These are phyloP conservation scores for Schoenoplectus tabernaemontani DNA, from an alignment of 202 grass and related monocot genomes.

Conservation along the genomic window DNA sequence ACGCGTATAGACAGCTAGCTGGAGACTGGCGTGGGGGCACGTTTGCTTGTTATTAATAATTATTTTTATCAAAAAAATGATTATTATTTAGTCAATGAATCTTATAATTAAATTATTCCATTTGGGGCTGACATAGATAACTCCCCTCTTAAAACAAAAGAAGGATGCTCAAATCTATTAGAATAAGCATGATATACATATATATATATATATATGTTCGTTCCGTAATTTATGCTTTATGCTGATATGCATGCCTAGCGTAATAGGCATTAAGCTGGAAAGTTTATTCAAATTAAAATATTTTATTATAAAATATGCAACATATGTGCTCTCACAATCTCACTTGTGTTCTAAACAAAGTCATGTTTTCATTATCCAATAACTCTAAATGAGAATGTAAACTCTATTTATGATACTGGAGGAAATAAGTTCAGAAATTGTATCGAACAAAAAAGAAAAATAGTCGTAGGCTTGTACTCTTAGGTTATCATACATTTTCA, in stretches of 20 bases:
- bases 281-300: neutral
- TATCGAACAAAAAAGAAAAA: too few relatives aligned
- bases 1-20: conserved; percentile 6
- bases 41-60: neutral
- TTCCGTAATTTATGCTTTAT: too few relatives aligned
- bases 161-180: too few relatives aligned
- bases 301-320: neutral
- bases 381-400: too few relatives aligned
- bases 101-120: neutral
- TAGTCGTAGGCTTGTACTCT: too few relatives aligned
- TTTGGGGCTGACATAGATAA: neutral
- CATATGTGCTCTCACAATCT: neutral
- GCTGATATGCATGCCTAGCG: too few relatives aligned
- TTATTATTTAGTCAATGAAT: neutral
- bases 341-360: neutral
- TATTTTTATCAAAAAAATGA: neutral
- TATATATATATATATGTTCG: too few relatives aligned
- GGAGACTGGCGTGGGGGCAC: neutral
- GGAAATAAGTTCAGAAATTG: neutral
- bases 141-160: neutral
- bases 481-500: neutral
- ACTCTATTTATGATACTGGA: neutral
- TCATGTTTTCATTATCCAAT: neutral
- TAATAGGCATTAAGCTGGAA: neutral
- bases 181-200: too few relatives aligned